These are phyloP conservation scores for Candida yuanshanica DNA, from an alignment of 805 yeast genomes.

Conservation along the genomic window DNA sequence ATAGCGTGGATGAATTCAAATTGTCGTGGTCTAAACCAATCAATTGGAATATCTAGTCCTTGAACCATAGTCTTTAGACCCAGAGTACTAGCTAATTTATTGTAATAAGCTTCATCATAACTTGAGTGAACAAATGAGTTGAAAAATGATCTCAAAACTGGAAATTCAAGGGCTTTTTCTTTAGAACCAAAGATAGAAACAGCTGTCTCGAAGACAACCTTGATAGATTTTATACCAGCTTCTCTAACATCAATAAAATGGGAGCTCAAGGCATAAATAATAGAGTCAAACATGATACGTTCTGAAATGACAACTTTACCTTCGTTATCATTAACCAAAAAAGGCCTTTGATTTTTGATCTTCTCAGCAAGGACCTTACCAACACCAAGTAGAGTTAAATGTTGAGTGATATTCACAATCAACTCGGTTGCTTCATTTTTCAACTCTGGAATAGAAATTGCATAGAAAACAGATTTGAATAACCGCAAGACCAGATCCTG, in stretches of 20 bases:
- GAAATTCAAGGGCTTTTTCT: conserved; percentile 63
- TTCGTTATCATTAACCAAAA: conserved; percentile 73
- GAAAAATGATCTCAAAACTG: conserved; percentile 70
- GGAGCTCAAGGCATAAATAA: conserved; percentile 74
- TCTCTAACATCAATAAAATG: conserved; percentile 65
- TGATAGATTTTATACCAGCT: conserved; percentile 64
- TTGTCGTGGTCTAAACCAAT: conserved; percentile 73
- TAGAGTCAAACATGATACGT: conserved; percentile 64
- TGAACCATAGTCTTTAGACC: conserved; percentile 73
- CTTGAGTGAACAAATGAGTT: conserved; percentile 86
- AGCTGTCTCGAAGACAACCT: conserved; percentile 55
- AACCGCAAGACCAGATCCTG: conserved; percentile 61
- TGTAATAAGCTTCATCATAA: conserved; percentile 81
- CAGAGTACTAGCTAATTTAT: conserved; percentile 82
- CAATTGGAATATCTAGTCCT: conserved; percentile 59
- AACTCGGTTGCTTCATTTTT: conserved; percentile 60
- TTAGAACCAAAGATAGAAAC: conserved; percentile 59
- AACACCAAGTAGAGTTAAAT: conserved; percentile 71
- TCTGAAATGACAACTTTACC: conserved; percentile 69
- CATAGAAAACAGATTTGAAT: conserved; percentile 64
- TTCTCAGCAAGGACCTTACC: conserved; percentile 68
- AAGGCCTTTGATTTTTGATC: conserved; percentile 60
- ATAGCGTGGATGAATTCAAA: conserved; percentile 81
- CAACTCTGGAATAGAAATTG: conserved; percentile 70
- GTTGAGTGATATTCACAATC: conserved; percentile 65